A percentile compares a stretch with the other conserved stretches of the same genome.
Evolutionary conservation across 192 early-diverging fungal genomes (phyloP).

Genomic region (Allomyces arbusculus): DNA sequence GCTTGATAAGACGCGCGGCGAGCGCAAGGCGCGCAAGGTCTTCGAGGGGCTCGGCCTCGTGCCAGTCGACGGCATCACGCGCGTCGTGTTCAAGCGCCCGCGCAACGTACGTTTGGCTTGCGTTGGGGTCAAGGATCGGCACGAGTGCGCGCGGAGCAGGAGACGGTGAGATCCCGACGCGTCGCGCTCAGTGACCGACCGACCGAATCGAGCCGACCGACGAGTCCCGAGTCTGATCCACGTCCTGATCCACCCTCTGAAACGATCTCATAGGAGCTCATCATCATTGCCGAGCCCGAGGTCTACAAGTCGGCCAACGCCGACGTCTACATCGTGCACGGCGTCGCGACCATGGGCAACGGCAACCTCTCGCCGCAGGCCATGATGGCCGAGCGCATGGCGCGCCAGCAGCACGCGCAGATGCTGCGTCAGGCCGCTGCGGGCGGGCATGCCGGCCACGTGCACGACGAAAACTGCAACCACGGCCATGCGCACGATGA

Average conservation of each 20-base stretch:
- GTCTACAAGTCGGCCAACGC: constrained; percentile 76
- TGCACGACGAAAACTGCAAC: no score
- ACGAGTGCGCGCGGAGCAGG: no score
- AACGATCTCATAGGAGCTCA: constrained; percentile 28
- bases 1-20: constrained; percentile 40
- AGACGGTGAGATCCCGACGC: no score
- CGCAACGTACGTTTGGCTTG: constrained; percentile 31
- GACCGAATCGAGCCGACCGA: no score
- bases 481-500: constrained; percentile 24
- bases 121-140: no score
- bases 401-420: constrained; percentile 27
- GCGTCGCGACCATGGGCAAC: constrained; percentile 81
- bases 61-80: constrained; percentile 61
- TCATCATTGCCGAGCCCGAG: constrained; percentile 74
- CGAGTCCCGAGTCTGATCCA: no score
- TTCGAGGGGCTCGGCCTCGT: constrained; percentile 78
- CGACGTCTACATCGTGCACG: constrained; percentile 92
- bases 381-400: constrained; percentile 35
- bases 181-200: no score
- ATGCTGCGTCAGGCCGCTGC: constrained; percentile 16
- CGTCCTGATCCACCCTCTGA: no score
- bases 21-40: constrained; percentile 96
- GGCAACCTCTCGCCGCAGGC: constrained; percentile 49
- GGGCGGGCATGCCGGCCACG: constrained; percentile 17
- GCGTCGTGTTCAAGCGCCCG: constrained; percentile 73